phyloP scores from a whole-genome alignment of 225 moss, liverwort and hornwort genomes.

The Pleurozium schreberi region DNA sequence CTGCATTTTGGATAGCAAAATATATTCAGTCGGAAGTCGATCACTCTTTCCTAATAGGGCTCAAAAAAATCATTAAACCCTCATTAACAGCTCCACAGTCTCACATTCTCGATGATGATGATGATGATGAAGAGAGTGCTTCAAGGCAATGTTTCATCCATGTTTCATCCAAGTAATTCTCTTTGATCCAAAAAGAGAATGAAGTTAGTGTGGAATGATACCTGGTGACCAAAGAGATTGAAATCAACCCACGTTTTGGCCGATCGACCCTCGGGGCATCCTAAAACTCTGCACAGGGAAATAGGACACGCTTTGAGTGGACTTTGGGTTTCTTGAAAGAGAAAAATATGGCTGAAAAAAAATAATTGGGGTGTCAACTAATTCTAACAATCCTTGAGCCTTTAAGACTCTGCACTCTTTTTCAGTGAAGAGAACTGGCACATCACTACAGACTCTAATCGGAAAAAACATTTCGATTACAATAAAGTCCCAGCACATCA shows the following conservation, averaged over 20 bases:
- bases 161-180: neutral
- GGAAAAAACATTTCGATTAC: neutral
- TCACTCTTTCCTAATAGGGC: neutral
- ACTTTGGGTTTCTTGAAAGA: neutral
- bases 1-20: slow-evolving; percentile 2
- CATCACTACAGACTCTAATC: neutral
- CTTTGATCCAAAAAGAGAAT: neutral
- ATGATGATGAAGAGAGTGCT: neutral
- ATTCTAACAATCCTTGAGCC: neutral
- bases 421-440: neutral
- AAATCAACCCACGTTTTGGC: slow-evolving; percentile 58
- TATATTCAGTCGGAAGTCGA: neutral
- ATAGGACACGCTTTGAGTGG: neutral
- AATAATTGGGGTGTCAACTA: neutral
- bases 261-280: slow-evolving; percentile 48
- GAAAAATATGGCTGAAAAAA: neutral
- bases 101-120: neutral
- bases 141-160: neutral
- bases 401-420: neutral
- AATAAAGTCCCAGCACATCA: neutral
- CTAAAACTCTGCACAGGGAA: slow-evolving; percentile 27
- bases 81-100: neutral
- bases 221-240: slow-evolving; percentile 54
- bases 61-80: neutral
- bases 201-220: neutral